These are phyloP conservation scores for Vararia minispora DNA, from an alignment of 768 basidiomycete genomes.

Conservation along the genomic window DNA sequence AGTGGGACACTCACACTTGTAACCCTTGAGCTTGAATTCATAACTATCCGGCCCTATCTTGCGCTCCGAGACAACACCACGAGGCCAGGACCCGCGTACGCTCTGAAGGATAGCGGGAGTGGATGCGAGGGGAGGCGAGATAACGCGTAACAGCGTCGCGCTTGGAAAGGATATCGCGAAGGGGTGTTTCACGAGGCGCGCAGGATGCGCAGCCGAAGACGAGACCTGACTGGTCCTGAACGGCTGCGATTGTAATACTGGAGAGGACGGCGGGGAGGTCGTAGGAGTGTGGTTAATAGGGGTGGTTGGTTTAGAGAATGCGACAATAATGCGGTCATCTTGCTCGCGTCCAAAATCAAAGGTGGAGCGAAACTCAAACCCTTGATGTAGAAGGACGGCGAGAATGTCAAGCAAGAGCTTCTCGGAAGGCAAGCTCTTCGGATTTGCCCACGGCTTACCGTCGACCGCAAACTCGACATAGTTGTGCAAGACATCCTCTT, in stretches of 20 bases:
- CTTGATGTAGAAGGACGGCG: constrained; percentile 47
- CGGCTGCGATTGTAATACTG: constrained; percentile 24
- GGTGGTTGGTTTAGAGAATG: constrained; percentile 46
- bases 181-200: constrained; percentile 17
- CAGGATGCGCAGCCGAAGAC: not conserved
- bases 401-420: constrained; percentile 61
- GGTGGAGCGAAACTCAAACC: constrained; percentile 53
- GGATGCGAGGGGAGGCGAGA: constrained; percentile 62
- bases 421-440: constrained; percentile 56
- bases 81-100: constrained; percentile 67
- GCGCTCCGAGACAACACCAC: constrained; percentile 69
- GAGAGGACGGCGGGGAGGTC: constrained; percentile 27
- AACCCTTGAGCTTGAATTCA: constrained; percentile 76
- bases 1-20: constrained; percentile 41
- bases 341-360: constrained; percentile 70
- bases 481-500: constrained; percentile 46
- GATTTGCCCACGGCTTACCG: constrained; percentile 62
- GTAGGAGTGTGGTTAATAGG: constrained; percentile 21
- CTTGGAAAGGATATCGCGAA: constrained; percentile 71
- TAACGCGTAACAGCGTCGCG: constrained; percentile 56
- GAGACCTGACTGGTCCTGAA: constrained; percentile 15
- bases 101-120: constrained; percentile 78
- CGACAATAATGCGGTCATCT: constrained; percentile 61
- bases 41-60: constrained; percentile 61
- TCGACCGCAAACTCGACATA: constrained; percentile 57